Conservation (phyloP, 1,139 yeast species). For the Kurtzmaniella quercitrusa region DNA sequence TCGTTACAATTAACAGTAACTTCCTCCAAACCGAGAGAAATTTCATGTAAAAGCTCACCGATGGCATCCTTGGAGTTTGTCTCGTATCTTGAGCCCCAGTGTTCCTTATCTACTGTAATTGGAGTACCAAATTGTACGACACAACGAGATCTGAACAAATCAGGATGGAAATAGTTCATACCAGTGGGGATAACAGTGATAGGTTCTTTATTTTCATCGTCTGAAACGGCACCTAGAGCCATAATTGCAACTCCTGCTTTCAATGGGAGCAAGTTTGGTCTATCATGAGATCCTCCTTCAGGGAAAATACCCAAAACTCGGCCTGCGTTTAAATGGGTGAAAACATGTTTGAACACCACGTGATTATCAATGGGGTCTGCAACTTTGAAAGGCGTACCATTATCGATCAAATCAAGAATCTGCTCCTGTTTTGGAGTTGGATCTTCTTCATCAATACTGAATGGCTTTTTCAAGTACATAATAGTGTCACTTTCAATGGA, state of each 20-base stretch:
- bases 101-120: constrained; percentile 30
- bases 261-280: constrained; percentile 37
- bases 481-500: constrained; percentile 52
- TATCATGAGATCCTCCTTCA: constrained; percentile 48
- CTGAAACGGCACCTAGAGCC: constrained; percentile 43
- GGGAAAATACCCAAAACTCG: constrained; percentile 69
- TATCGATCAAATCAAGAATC: constrained; percentile 32
- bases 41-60: constrained; percentile 18
- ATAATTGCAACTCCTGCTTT: constrained; percentile 49
- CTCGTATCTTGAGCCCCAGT: constrained; percentile 21
- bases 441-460: constrained; percentile 25
- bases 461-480: constrained; percentile 46
- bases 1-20: constrained; percentile 32
- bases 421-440: constrained; percentile 16
- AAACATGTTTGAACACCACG: constrained; percentile 57
- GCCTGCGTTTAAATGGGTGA: constrained; percentile 53
- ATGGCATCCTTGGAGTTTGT: constrained; percentile 16
- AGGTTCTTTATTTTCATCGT: constrained; percentile 15
- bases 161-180: constrained; percentile 45
- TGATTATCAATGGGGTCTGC: constrained; percentile 67
- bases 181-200: constrained; percentile 45
- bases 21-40: constrained; percentile 26
- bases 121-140: constrained; percentile 47
- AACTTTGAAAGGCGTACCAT: constrained; percentile 50
- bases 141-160: constrained; percentile 43